phyloP scores from a whole-genome alignment of 2,329 filamentous ascomycete species.

The Phaeomoniella chlamydospora region DNA sequence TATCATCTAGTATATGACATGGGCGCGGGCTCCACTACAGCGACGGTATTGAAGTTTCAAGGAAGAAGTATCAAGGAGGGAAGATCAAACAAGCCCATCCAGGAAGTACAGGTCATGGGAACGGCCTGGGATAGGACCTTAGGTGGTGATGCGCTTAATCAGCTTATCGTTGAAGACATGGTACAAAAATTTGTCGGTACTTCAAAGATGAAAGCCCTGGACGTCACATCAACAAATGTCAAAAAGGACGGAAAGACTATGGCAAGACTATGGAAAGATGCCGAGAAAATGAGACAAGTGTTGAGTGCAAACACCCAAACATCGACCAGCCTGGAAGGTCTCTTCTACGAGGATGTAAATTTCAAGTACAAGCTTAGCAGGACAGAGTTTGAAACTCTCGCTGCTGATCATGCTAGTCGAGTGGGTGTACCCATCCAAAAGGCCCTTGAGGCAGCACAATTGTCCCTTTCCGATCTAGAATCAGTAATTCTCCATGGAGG shows the following conservation, averaged over 20 bases:
- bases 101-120: conserved; percentile 83
- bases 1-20: conserved; percentile 93
- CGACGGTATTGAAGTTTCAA: conserved; percentile 80
- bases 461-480: conserved; percentile 63
- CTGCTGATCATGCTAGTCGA: conserved; percentile 51
- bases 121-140: conserved; percentile 79
- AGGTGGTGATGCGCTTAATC: conserved; percentile 79
- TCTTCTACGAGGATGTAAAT: conserved; percentile 75
- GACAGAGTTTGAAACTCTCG: conserved; percentile 65
- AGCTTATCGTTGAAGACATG: conserved; percentile 81
- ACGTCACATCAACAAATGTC: conserved; percentile 47
- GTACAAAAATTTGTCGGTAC: conserved; percentile 62
- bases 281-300: conserved; percentile 73
- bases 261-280: conserved; percentile 85
- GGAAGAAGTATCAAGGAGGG: conserved; percentile 82
- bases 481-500: conserved; percentile 91
- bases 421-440: conserved; percentile 56
- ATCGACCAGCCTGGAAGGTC: conserved; percentile 65
- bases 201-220: conserved; percentile 33
- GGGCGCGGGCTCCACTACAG: conserved; percentile 88
- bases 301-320: conserved; percentile 87
- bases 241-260: conserved; percentile 67
- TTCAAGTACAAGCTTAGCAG: conserved; percentile 84
- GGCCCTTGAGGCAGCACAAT: conserved; percentile 58
- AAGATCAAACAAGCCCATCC: conserved; percentile 89